Evolutionary conservation across 495 filamentous ascomycete species (phyloP).

Genomic region (Sordaria brevicollis): DNA sequence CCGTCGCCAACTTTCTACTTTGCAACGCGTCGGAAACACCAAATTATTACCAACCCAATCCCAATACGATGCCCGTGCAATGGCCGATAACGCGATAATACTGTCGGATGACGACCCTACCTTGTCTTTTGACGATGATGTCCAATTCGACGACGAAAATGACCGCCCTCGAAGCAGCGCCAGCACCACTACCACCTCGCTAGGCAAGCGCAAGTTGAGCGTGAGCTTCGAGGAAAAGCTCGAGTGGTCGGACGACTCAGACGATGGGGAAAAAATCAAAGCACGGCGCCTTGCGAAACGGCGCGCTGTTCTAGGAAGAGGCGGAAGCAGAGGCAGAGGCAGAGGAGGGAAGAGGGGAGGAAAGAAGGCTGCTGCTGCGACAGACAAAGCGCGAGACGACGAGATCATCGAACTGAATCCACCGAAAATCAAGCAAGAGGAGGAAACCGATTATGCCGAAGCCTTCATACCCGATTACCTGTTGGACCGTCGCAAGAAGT

Average conservation of each 20-base stretch:
- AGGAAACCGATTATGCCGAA: constrained; percentile 18
- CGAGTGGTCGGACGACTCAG: constrained; percentile 28
- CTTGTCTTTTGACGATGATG: constrained; percentile 1
- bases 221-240: constrained; percentile 23
- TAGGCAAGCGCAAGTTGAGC: constrained; percentile 17
- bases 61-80: constrained; percentile 1
- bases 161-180: background rate
- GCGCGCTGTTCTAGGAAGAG: constrained; percentile 10
- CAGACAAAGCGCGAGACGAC: background rate
- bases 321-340: constrained; percentile 13
- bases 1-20: background rate
- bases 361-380: background rate
- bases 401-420: constrained; percentile 2
- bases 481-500: constrained; percentile 41
- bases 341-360: constrained; percentile 12
- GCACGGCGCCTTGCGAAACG: constrained; percentile 10
- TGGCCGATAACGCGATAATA: constrained; percentile 9
- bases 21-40: background rate
- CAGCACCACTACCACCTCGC: background rate
- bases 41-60: background rate
- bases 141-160: too few relatives aligned
- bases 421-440: constrained; percentile 11
- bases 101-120: constrained; percentile 15
- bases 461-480: constrained; percentile 37
- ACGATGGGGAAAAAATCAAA: constrained; percentile 25